Base-by-base conservation (phyloP, 75 land plant species). In the Pinus tabuliformis region DNA sequence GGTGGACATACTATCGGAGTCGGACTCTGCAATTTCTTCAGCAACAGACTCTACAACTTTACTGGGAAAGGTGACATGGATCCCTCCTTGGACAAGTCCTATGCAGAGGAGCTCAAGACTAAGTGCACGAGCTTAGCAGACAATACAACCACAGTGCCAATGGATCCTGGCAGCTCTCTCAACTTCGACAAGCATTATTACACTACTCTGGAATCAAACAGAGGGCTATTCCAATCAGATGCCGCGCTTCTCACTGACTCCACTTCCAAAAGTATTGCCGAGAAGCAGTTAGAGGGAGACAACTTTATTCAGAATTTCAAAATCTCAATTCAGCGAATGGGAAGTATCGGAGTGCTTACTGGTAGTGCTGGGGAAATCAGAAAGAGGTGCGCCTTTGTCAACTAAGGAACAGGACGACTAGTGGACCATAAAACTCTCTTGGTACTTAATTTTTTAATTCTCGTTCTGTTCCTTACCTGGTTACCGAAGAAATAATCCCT, bases 1-100 rank as follows among this genome's bases (percentile, higher is more conserved):
- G 87, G 87, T 0, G 85, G 79, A 6, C 93, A 89, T 54, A 91
- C 93, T 11, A 84, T 89, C 26, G 93, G 91, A n/a, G 57, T 70
- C 11, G 88, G 33, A 1, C 33, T 33, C 33, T 33, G 33, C 33
- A 33, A 33, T 33, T 33, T 33, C 33, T 33, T 33, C 33, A 33
- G 33, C 33, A 33, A 33, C 33, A 33, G 33, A 33, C 33, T 33
- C 33, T 33, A 33, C 33, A 33, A 33, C 2, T 33, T 33, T 1
- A 33, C 33, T 1, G 33, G 33, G 33, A 33, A 33, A 33, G 33
- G 88, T 16, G 84, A 77, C 20, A 39, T 75, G 8, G 94, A 89
- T 54, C 94, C 89, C 0, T 42, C 80, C 8, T 62, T 91, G 59
- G 80, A 91, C 37, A 1, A 79, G 3, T 42, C 71, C 21, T 84